Evolutionary conservation across 306 rosid genomes (phyloP).

Genomic region (Begonia fuchsioides): DNA sequence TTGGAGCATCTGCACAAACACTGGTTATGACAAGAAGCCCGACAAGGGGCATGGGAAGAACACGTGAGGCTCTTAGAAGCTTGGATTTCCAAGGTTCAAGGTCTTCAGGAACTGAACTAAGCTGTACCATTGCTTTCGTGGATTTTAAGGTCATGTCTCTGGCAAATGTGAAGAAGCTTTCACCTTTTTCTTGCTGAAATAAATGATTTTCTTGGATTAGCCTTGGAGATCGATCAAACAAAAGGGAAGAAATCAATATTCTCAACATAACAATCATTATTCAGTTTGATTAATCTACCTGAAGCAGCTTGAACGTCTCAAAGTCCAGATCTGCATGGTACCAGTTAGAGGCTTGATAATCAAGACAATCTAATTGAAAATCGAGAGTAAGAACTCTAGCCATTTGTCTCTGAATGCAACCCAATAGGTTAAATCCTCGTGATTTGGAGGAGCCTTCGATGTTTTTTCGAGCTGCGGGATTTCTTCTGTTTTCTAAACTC

Average conservation of each 20-base stretch:
- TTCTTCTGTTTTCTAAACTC: constrained; percentile 54
- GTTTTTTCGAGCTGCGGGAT: constrained; percentile 25
- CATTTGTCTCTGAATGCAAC: constrained; percentile 92
- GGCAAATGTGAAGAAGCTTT: constrained; percentile 83
- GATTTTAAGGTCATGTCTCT: constrained; percentile 80
- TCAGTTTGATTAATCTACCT: constrained; percentile 28
- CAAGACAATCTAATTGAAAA: constrained; percentile 79
- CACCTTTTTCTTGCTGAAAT: constrained; percentile 75
- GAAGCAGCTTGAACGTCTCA: constrained; percentile 81
- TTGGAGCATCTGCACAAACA: constrained; percentile 60
- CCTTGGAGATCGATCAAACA: neutral
- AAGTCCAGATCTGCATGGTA: constrained; percentile 92
- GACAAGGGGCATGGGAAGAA: constrained; percentile 94
- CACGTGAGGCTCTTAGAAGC: constrained; percentile 89
- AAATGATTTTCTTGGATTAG: constrained; percentile 8
- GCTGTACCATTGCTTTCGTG: constrained; percentile 61
- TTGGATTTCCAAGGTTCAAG: constrained; percentile 83
- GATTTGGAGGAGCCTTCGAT: constrained; percentile 30
- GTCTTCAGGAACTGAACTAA: constrained; percentile 46
- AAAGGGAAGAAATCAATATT: too few relatives aligned
- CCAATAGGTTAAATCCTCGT: constrained; percentile 63
- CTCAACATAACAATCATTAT: too few relatives aligned
- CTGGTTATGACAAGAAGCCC: constrained; percentile 74
- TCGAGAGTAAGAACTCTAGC: constrained; percentile 67
- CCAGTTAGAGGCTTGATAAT: constrained; percentile 64